Evolutionary conservation across 257 asterid species (phyloP), one percentile per base, ranked within the genome.

Genomic region (Solanum clarkiae): DNA sequence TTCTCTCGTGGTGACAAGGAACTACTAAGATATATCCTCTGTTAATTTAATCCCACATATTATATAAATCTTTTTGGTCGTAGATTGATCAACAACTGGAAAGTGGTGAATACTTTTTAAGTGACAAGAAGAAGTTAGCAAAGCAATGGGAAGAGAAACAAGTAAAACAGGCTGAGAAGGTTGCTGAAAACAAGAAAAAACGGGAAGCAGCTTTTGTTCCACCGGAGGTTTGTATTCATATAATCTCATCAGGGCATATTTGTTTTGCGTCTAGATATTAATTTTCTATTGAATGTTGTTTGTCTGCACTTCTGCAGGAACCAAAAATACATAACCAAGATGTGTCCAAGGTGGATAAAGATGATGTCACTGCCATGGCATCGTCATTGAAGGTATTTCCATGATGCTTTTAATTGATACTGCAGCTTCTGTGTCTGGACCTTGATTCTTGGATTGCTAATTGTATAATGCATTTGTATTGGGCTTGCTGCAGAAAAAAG

Each of bases 121-220:
- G 93, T 85, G 95, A 92, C 60, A 87, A 87, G 86, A 96, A 92
- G 91, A 96, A 94, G 89, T 92, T 87, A 86, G 96, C 94, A 1
- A 95, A 92, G 94, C 92, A 93, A 88, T 95, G 98, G 98, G 90
- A 87, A 86, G 99, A 95, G 80, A 96, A 92, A 91, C 98, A 93
- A 91, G 95, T 93, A 84, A 94, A 96, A 88, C 99, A 96, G 90
- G 95, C 93, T 9, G 94, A 89, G 51, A 96, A 91, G 92, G 88
- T 88, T 32, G 93, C 94, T 74, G 94, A 92, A 91, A 94, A 90
- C 87, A 95, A 90, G 91, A 93, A 83, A 90, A 95, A 87, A 86
- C 92, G 98, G 45, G 98, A 96, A 16, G 95, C 86, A 85, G 94
- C 98, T 79, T 96, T 90, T 89, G 85, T 94, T 88, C 99, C 97